Evolutionary conservation across 306 rosid species (phyloP).

Genomic region (Cucurbita argyrosperma): DNA sequence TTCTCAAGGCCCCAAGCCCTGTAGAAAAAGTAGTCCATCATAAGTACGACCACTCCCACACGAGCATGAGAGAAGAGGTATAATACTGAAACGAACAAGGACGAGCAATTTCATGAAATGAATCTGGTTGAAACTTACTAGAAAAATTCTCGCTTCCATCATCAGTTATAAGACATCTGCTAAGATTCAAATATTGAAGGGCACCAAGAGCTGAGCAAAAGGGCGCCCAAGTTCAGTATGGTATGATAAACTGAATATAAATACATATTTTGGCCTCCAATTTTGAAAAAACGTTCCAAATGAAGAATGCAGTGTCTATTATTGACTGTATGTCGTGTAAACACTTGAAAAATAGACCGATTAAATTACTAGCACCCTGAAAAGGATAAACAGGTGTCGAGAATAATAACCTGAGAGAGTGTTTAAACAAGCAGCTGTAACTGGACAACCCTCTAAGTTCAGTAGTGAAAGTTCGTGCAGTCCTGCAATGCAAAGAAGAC

Average conservation of each 20-base stretch:
- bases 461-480: constrained; percentile 53
- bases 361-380: not conserved
- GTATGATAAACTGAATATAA: not conserved
- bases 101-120: constrained; percentile 1
- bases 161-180: constrained; percentile 53
- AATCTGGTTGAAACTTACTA: constrained; percentile 39
- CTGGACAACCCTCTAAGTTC: constrained; percentile 89
- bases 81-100: not conserved
- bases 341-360: not conserved
- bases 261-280: not conserved
- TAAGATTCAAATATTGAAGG: constrained; percentile 64
- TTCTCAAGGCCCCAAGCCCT: constrained; percentile 65
- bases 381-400: not conserved
- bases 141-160: constrained; percentile 56
- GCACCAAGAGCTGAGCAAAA: constrained; percentile 49
- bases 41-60: not conserved
- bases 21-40: constrained; percentile 12
- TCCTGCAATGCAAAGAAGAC: constrained; percentile 37
- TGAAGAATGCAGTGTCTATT: not conserved
- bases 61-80: not conserved
- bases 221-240: not conserved
- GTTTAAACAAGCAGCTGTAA: constrained; percentile 70
- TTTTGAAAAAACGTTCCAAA: not conserved
- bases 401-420: constrained; percentile 65
- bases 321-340: not conserved